These are phyloP conservation scores for Thraustotheca clavata DNA, from an alignment of 352 stramenopile species.

Conservation along the genomic window DNA sequence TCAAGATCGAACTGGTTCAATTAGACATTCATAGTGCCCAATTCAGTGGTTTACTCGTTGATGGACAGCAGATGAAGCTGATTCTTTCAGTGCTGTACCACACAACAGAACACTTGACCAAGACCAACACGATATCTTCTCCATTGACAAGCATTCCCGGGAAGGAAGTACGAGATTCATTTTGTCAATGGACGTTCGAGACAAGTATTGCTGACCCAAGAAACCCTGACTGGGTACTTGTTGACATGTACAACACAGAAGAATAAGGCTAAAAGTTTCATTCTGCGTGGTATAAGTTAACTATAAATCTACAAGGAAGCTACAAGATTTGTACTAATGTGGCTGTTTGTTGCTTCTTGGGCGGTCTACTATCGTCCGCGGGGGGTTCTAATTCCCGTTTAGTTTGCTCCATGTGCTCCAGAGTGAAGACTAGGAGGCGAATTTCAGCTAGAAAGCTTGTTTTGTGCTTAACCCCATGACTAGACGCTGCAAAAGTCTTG, in stretches of 20 bases:
- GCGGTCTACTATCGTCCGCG: neutral
- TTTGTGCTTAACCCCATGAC: conserved; percentile 26
- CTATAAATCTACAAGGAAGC: too few species aligned
- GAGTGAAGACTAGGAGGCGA: conserved; percentile 9
- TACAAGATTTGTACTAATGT: neutral
- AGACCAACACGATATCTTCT: neutral
- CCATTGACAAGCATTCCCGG: too few species aligned
- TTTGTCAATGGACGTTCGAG: conserved; percentile 11
- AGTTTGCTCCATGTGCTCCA: conserved; percentile 9
- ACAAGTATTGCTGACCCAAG: conserved; percentile 6
- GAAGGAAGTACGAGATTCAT: conserved; percentile 4
- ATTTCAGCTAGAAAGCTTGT: neutral
- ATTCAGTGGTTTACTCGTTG: neutral
- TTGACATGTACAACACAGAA: conserved; percentile 5
- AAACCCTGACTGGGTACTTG: conserved; percentile 5
- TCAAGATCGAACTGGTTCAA: neutral
- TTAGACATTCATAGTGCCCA: conserved; percentile 15
- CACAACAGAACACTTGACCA: conserved; percentile 14
- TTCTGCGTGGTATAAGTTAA: too few species aligned
- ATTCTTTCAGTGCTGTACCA: conserved; percentile 3
- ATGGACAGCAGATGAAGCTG: conserved; percentile 8
- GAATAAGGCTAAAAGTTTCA: neutral
- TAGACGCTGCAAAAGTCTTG: conserved; percentile 46
- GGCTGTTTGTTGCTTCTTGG: neutral
- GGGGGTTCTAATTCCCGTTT: conserved; percentile 1